Percentiles rank a stretch among this genome's conserved stretches.
Conservation (phyloP, 306 rosid genomes). For the Calophaca sinica region DNA sequence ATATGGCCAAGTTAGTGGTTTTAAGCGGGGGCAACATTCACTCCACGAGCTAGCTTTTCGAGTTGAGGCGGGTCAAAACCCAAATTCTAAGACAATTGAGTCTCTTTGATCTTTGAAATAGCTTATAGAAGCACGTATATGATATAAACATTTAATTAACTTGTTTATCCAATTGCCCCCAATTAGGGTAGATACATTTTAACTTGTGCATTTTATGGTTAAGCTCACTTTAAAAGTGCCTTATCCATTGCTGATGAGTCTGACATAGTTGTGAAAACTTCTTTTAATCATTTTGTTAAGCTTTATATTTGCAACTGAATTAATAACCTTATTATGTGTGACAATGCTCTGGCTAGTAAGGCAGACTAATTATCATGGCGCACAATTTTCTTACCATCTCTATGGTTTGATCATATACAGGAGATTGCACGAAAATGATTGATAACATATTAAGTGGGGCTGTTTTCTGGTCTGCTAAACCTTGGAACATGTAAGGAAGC, state of each 20-base stretch:
- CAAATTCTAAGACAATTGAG: too few species aligned
- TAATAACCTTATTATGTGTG: background rate
- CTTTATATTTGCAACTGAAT: background rate
- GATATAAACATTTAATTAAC: too few species aligned
- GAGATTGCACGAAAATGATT: background rate
- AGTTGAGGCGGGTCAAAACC: too few species aligned
- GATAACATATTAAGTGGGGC: slow-evolving; percentile 3
- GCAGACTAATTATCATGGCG: background rate
- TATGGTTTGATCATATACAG: background rate
- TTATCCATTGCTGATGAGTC: background rate
- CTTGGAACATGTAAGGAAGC: background rate
- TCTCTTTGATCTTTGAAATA: too few species aligned
- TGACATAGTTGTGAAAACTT: background rate
- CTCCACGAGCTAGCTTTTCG: too few species aligned
- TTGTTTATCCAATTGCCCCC: background rate
- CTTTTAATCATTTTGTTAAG: background rate
- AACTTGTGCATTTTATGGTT: background rate
- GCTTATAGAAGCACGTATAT: too few species aligned
- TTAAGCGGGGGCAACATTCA: too few species aligned
- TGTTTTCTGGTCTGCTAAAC: slow-evolving; percentile 17
- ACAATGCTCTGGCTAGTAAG: background rate
- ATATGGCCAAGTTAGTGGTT: too few species aligned
- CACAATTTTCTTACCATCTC: slow-evolving; percentile 7
- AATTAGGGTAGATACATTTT: background rate
- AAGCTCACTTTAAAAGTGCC: background rate